Evolutionary conservation across 371 early-diverging fungal species (phyloP), one percentile per base, ranked within the genome.

Genomic region (Blakeslea trispora): DNA sequence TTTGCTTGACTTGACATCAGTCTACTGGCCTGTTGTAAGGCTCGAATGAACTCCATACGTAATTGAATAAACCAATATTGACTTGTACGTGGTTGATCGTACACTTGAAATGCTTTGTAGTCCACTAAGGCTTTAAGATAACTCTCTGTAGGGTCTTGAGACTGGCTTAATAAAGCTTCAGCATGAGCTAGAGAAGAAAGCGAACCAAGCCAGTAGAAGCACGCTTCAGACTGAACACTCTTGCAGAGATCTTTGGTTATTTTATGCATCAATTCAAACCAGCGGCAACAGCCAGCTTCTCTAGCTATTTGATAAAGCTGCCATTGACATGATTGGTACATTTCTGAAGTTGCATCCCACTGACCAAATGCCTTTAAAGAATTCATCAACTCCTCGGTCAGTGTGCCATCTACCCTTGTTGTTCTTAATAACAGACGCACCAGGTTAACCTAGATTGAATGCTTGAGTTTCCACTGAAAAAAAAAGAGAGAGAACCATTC

Each of bases 211-310:
- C 78, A 77, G 35, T 53, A 69, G 17, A 44, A 55, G 19, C 54
- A 59, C 9, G 64, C 71, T 39, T 66, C 72, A 1, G 72, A 63
- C 39, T 68, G 53, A 10, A 63, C 69, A 66, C 55, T 66, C 14
- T 52, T 62, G 18, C 52, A 41, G 13, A 74, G 49, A 34, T 45
- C 64, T 13, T 48, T 45, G 40, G 63, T 50, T 11, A 72, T 50
- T 10, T 45, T 22, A 37, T 70, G 41, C 74, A 77, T 72, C 15
- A 77, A 15, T 21, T 56, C 51, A 37, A 64, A 69, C 71, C 73
- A 74, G 48, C 67, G 63, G 34, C 61, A 62, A 8, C 39, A 41
- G 1, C 73, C 75, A 2, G 78, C 78, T 35, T 70, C 72, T n/a
- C 53, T 56, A 11, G 66, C 72, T 21, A 74, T 65, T 5, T 62